Evolutionary conservation across 2,329 filamentous ascomycete species (phyloP), one percentile per base, ranked within the genome.

Genomic region (Trichoderma sp.): DNA sequence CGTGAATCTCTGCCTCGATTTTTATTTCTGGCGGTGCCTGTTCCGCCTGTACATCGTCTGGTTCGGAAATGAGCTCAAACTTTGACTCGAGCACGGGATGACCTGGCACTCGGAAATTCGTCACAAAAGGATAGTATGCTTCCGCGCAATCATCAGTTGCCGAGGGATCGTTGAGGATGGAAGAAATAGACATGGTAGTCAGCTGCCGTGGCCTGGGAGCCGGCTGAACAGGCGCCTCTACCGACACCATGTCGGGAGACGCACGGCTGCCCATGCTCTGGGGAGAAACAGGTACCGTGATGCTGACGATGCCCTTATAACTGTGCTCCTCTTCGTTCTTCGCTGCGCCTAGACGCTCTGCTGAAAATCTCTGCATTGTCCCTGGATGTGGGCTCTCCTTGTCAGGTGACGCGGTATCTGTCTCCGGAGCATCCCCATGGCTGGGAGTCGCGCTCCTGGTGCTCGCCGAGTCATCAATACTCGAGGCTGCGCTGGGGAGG

Each of bases 341-440:
- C 32, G 71, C 65, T 19, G 66, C 64, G 22, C 66, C 71, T 22
- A 64, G 39, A 12, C 48, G 50, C 17, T 64, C 48, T 48, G 17
- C 29, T 22, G 64, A 29, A 7, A 27, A 50, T 39, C 72, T 76
- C n/a, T 68, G 27, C 2, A 76, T 74, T 5, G 80, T 69, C 2
- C 73, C 64, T 6, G 79, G 77, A 22, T 80, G 80, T 2, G 82
- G 80, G 2, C 76, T 79, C 48, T 85, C 83, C 61, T 82, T 81
- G 42, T 84, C 84, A 0, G 85, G 84, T 1, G 84, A 82, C 0
- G 85, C 87, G 4, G 78, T 80, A 58, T 86, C 84, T 3, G 79
- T 81, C 53, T 80, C 78, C 0, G 73, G 66, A 10, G 73, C 73
- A 22, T 75, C 75, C 6, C 71, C 76, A 15, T 69, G 75, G 67